A percentile compares a stretch with the other conserved stretches of the same genome.
Conservation (phyloP, 257 asterid species). For the Gardenia jasminoides region DNA sequence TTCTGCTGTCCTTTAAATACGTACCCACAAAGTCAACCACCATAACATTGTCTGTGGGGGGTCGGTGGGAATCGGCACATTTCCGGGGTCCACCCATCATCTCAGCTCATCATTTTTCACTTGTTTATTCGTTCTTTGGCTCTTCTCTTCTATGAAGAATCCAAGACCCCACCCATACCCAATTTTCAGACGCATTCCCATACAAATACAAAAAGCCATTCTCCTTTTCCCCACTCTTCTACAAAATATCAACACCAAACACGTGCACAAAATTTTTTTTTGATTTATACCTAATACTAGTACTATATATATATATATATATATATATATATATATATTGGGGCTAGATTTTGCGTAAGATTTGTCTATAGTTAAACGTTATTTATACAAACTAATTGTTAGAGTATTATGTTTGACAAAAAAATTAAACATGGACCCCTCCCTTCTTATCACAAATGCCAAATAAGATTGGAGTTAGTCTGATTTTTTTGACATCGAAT, state of each 20-base stretch:
- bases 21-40: slow-evolving; percentile 43
- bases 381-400: not conserved
- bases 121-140: not conserved
- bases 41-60: slow-evolving; percentile 45
- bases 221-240: not conserved
- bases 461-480: too few relatives aligned
- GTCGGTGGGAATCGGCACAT: slow-evolving; percentile 78
- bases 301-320: too few relatives aligned
- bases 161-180: not conserved
- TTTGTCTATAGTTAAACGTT: not conserved
- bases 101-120: slow-evolving; percentile 21
- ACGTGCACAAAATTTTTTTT: not conserved
- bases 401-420: not conserved
- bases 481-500: too few relatives aligned
- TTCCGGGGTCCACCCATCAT: slow-evolving; percentile 47
- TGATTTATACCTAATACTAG: not conserved
- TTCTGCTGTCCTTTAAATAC: slow-evolving; percentile 16
- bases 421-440: not conserved
- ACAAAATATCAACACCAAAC: slow-evolving; percentile 10
- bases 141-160: not conserved
- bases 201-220: slow-evolving; percentile 5
- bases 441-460: not conserved
- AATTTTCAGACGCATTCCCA: not conserved
- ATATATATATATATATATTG: too few relatives aligned
- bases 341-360: not conserved